Base-by-base conservation (phyloP, 2,329 filamentous ascomycete genomes). In the Neofusicoccum sp. region DNA sequence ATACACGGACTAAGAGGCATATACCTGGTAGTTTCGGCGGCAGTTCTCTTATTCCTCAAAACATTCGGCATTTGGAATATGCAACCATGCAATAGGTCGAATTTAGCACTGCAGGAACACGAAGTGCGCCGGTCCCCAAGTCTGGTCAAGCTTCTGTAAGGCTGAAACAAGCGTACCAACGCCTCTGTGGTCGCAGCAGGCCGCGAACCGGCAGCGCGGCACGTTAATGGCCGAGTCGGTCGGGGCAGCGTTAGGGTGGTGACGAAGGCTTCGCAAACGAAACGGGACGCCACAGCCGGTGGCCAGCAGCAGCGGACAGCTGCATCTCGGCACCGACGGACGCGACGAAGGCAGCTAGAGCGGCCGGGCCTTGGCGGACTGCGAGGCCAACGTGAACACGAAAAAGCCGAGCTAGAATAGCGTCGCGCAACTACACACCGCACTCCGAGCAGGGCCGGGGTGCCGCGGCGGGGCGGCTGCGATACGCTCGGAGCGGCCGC, bases 401-500 rank as follows among this genome's bases (percentile, higher is more conserved):
- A 56, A 38, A n/a, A n/a, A 20, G 6, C 33, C 45, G 30, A 33
- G 28, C 12, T 11, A 20, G 20, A 48, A 48, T n/a, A n/a, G 28
- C 14, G 28, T 45, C 43, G 43, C n/a, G 6, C n/a, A 28, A 20
- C 43, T 34, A 31, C 45, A 43, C 51, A 56, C 51, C 51, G 51
- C 11, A 54, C 20, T 31, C 51, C 51, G 38, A 43, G 51, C 24
- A 24, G n/a, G 24, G 38, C n/a, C 12, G 38, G 51, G 26, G 51
- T 38, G 16, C 33, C 14, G n/a, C 36, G 31, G 33, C 14, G 24
- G 26, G 26, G 34, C 26, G 49, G 14, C 16, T 7, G 34, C 26
- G 51, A 56, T 56, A 56, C 51, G 51, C 51, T 56, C 43, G 38
- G 51, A 38, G 38, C 51, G 51, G 51, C 36, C 24, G 38, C 6